These are phyloP conservation scores for Diaporthe amygdali DNA, from an alignment of 2,329 filamentous ascomycete species.

Conservation along the genomic window DNA sequence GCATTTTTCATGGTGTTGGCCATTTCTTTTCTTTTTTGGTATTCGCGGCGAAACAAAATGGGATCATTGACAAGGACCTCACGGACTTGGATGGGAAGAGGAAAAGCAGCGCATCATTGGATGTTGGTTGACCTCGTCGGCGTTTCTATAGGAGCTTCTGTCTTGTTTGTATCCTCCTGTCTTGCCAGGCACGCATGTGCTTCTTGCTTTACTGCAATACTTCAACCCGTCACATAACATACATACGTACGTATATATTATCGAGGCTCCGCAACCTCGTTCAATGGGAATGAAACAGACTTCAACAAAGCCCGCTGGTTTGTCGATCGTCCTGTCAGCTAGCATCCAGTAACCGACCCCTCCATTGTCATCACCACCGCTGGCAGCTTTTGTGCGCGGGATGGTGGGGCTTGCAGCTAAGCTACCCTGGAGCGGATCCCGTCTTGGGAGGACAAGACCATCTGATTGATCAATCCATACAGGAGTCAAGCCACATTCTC, in stretches of 20 bases:
- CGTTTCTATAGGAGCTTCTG: background rate
- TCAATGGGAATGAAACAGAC: background rate
- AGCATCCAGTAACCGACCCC: too few species aligned
- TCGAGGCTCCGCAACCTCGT: background rate
- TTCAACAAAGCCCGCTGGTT: background rate
- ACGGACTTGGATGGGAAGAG: slow-evolving; percentile 1
- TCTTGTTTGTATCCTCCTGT: background rate
- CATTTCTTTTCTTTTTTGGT: background rate
- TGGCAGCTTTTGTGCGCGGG: background rate
- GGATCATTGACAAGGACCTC: slow-evolving; percentile 13
- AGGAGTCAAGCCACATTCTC: background rate
- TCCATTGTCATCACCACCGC: too few species aligned
- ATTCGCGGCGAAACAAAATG: background rate
- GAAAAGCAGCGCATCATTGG: background rate
- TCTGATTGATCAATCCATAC: background rate
- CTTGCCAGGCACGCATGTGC: background rate
- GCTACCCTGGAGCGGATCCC: background rate
- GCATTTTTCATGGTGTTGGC: slow-evolving; percentile 4
- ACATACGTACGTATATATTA: background rate
- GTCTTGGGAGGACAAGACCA: background rate
- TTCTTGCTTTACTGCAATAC: background rate
- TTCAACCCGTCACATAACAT: background rate
- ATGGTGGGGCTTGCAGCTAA: background rate
- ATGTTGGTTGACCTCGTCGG: background rate
- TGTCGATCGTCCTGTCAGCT: background rate